Conservation (phyloP, 768 basidiomycete genomes). For the Boletus huronensis region DNA sequence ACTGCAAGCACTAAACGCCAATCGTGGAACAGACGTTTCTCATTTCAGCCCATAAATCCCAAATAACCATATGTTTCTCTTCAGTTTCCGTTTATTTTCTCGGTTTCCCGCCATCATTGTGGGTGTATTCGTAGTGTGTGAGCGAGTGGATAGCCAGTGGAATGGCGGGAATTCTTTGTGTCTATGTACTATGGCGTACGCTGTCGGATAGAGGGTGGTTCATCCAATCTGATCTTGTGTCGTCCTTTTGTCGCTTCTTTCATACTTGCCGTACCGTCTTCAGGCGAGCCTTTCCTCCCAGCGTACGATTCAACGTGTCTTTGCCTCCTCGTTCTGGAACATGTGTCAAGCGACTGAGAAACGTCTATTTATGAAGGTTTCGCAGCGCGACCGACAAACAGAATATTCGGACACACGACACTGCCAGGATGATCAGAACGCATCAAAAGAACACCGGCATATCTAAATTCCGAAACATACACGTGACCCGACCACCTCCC, state of each 20-base stretch:
- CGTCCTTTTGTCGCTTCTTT: background rate
- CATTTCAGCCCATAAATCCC: background rate
- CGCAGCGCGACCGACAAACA: background rate
- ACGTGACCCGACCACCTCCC: too few species aligned
- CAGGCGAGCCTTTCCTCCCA: background rate
- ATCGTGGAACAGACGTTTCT: background rate
- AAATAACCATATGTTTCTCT: background rate
- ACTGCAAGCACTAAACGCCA: slow-evolving; percentile 11
- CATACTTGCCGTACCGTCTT: background rate
- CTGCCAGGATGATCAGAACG: background rate
- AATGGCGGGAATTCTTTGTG: background rate
- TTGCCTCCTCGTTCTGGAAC: background rate
- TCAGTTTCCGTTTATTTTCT: background rate
- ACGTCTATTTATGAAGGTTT: too few species aligned
- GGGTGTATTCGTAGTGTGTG: background rate
- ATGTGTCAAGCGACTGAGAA: background rate
- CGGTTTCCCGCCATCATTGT: background rate
- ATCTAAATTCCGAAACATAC: background rate
- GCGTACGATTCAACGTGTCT: background rate
- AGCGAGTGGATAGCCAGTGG: background rate
- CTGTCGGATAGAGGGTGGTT: background rate
- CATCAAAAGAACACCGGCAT: background rate
- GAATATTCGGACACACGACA: background rate
- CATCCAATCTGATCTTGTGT: background rate
- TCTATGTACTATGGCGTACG: background rate